Base-by-base conservation (phyloP, 345 rosid genomes). In the Noccaea bulbosa region DNA sequence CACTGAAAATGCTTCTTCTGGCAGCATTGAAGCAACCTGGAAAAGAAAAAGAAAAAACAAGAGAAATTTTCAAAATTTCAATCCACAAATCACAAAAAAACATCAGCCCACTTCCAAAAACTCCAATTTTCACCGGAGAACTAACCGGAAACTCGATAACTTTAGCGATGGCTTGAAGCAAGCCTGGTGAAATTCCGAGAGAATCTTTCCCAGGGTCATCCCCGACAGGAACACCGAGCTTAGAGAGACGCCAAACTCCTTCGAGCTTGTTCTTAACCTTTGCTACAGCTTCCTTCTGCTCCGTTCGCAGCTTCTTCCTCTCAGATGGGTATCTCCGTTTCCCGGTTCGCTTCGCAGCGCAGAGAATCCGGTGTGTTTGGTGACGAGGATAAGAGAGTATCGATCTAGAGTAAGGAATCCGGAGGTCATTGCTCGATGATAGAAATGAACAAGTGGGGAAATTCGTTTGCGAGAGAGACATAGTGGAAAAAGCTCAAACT, bases 311-410 rank as follows among this genome's bases (percentile, higher is more conserved):
- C 83, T 87, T 91, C 82, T 78, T 93, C 83, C 92, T 91, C 87
- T 93, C 98, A 0, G 98, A 93, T 9, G 98, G 98, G 72, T 93
- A 93, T 70, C 97, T 78, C 73, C 78, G 85, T 63, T 85, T 91
- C 17, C 96, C 97, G n/a, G 94, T 83, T 74, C 98, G 82, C 78
- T 86, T 91, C 8, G 89, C 74, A 72, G 84, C 84, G 78, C 81
- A 74, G 37, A 77, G 79, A 40, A 63, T 58, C 70, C 66, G 72
- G 57, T 3, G 68, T 57, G 77, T 53, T 59, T 57, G 84, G 77
- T 5, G 48, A 60, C 76, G 75, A 47, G 75, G 80, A 39, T 46
- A 54, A 41, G 70, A 37, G 24, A 44, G 69, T 22, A 63, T 4
- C 30, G 41, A 11, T 34, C 35, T 69, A 8, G 70, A 44, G 11